These are phyloP conservation scores for Neocatenulostroma microsporum DNA, from an alignment of 2,329 filamentous ascomycete genomes.

Conservation along the genomic window DNA sequence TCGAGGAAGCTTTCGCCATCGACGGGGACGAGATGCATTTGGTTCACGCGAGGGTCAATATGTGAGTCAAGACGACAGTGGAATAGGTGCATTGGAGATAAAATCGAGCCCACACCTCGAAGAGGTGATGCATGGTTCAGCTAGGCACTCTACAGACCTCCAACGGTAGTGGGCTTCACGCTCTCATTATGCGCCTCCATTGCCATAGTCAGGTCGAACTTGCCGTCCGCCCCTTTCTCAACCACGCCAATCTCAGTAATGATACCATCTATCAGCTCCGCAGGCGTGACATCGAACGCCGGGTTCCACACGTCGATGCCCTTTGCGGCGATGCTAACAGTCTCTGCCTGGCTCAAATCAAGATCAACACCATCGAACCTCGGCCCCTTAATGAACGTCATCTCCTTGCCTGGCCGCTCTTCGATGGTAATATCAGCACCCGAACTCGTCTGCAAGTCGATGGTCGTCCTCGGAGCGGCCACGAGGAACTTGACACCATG, in stretches of 20 bases:
- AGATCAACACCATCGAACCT: conserved; percentile 53
- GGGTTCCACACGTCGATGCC: conserved; percentile 91
- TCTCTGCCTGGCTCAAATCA: conserved; percentile 55
- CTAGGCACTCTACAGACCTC: conserved; percentile 19
- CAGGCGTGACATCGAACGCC: conserved; percentile 90
- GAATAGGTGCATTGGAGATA: too few relatives aligned
- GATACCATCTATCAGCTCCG: conserved; percentile 81
- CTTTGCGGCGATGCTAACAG: conserved; percentile 69
- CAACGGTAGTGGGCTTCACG: conserved; percentile 27
- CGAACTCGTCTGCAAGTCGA: conserved; percentile 72
- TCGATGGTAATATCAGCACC: conserved; percentile 84
- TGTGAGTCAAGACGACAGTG: too few relatives aligned
- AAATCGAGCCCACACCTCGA: too few relatives aligned
- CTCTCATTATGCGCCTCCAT: conserved; percentile 28
- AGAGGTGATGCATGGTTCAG: background rate
- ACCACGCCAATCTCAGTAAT: conserved; percentile 88
- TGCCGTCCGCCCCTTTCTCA: conserved; percentile 63
- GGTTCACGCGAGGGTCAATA: too few relatives aligned
- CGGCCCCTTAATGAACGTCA: conserved; percentile 77
- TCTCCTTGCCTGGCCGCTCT: conserved; percentile 70
- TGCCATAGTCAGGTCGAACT: conserved; percentile 47
- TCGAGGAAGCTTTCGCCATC: too few relatives aligned
- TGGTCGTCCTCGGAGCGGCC: conserved; percentile 87
- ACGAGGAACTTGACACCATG: conserved; percentile 93
- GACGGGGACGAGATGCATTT: too few relatives aligned